phyloP scores from a whole-genome alignment of 768 basidiomycete species.

The Boletus rubroflammeus region DNA sequence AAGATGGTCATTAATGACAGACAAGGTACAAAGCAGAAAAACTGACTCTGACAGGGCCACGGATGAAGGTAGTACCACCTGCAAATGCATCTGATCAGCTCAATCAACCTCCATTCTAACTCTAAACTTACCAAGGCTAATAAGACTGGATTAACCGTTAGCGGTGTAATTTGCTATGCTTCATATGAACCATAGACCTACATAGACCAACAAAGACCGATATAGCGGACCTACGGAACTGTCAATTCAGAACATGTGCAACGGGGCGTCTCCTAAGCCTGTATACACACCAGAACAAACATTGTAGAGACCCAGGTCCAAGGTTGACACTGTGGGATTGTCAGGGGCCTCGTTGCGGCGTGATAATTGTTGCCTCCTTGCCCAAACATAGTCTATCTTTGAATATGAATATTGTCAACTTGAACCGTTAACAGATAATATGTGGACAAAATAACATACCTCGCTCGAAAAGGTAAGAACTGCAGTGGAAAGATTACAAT shows the following conservation, averaged over 20 bases:
- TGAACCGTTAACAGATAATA: fast-evolving
- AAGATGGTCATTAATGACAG: neutral
- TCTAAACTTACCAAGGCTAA: neutral
- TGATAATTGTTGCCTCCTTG: neutral
- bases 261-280: no score
- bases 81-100: neutral
- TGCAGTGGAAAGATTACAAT: neutral
- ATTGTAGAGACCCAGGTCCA: constrained; percentile 14
- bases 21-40: neutral
- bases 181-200: neutral
- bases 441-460: neutral
- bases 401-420: neutral
- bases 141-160: neutral
- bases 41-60: neutral
- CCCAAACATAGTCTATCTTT: constrained; percentile 21
- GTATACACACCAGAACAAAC: constrained; percentile 5
- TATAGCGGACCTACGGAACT: neutral
- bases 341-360: neutral
- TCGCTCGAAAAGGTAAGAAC: constrained; percentile 9
- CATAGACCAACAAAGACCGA: constrained; percentile 1
- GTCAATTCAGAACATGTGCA: neutral
- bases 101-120: fast-evolving
- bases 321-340: neutral
- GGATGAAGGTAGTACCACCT: no score
- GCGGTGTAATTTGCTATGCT: neutral